phyloP scores from a whole-genome alignment of 75 land plant genomes.

The Selaginella moellendorffii region DNA sequence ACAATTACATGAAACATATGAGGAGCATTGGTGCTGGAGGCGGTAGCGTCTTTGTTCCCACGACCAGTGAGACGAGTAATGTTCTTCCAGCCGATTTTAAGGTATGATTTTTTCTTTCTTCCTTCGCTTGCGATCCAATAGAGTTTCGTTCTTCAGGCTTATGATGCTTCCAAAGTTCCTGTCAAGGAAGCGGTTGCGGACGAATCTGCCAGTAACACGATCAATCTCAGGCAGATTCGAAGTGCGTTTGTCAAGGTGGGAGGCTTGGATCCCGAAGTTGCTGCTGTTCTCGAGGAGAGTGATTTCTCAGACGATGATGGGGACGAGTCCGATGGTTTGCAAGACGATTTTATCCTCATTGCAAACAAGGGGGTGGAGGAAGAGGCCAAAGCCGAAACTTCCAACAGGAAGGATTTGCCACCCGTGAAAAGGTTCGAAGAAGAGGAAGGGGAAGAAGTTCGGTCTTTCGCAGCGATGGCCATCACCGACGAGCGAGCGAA shows the following conservation, averaged over 20 bases:
- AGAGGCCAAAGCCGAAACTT: constrained; percentile 9
- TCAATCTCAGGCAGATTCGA: constrained; percentile 25
- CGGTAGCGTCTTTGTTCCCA: constrained; percentile 47
- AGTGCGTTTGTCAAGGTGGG: constrained; percentile 12
- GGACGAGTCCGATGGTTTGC: constrained; percentile 71
- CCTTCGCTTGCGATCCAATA: no score
- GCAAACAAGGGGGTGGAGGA: constrained; percentile 38
- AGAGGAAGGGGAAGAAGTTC: not conserved
- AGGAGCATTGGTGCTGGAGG: constrained; percentile 60
- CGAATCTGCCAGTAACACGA: constrained; percentile 11
- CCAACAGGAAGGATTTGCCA: constrained; percentile 7
- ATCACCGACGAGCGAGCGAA: constrained; percentile 22
- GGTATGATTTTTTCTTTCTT: constrained; percentile 23
- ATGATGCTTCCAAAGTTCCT: constrained; percentile 62
- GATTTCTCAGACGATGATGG: constrained; percentile 46
- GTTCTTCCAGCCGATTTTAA: constrained; percentile 56
- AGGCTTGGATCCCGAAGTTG: constrained; percentile 68
- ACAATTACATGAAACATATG: constrained; percentile 68
- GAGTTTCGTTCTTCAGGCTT: constrained; percentile 40
- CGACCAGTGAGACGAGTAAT: constrained; percentile 28
- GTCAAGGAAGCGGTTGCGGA: constrained; percentile 19
- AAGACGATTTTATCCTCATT: constrained; percentile 68
- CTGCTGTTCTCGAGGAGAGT: constrained; percentile 37
- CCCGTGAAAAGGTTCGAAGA: constrained; percentile 12
- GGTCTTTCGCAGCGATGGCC: no score